Base-by-base conservation (phyloP, 495 filamentous ascomycete species). In the Neurospora cerealis region DNA sequence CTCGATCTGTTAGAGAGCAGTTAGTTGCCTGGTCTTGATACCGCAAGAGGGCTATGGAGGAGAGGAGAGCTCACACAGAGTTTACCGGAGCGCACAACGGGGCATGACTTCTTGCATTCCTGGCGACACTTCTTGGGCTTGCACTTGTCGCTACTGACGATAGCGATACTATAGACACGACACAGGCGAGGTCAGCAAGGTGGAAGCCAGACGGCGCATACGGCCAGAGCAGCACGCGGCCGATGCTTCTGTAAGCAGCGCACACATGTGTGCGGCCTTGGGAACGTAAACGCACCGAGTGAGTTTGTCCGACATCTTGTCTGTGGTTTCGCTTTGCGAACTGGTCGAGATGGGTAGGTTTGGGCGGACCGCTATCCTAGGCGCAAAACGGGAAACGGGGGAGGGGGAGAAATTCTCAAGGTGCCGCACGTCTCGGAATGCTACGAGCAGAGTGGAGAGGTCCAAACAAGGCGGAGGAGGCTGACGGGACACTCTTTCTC, bases 91-190 rank as follows among this genome's bases (percentile, higher is more conserved):
- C 96, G 91, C 73, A 99, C 96, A 62, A 99, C 85, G n/a, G 96
- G 96, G 81, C 96, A 99, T 8, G 94, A 93, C 83, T 97, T 97
- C 85, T 98, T 98, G 89, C 96, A 99, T 85, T 99, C 96, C 86
- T 99, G 96, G 77, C 94, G 88, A 39, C 80, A 82, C 80, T 82
- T 82, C 78, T 98, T 98, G n/a, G 95, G 95, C 82, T 97, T 98
- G 88, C 95, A 98, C 94, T 98, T 98, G 90, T 99, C 96, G 81
- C 87, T 90, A 82, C 92, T 97, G 85, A 99, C 92, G 83, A 99
- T 98, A 75, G 96, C 96, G 86, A 99, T 93, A 90, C 96, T 98
- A 79, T 78, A 69, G 21, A 46, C 5, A 73, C 7, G 34, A 71
- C 34, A 60, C 46, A 60, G 21, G 11, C 5, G 24, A 13, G 24